A percentile compares a stretch with the other conserved stretches of the same genome.
These are phyloP conservation scores for Microcyclospora tardicrescens DNA, from an alignment of 2,329 filamentous ascomycete genomes.

Conservation along the genomic window DNA sequence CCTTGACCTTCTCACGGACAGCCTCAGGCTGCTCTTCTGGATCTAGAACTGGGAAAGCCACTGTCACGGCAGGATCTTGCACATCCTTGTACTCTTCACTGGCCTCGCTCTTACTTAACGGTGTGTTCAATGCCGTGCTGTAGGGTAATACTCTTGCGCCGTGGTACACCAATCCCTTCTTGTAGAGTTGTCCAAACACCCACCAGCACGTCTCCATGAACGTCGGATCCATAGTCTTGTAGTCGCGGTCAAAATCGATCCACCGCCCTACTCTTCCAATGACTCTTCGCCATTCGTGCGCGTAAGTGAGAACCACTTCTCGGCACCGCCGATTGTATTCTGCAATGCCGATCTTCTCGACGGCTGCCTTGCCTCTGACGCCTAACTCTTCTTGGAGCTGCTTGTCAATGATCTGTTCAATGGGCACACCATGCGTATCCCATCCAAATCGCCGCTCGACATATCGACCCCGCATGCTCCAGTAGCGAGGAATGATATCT, in stretches of 20 bases:
- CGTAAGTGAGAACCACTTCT: constrained; percentile 85
- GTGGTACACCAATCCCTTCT: constrained; percentile 80
- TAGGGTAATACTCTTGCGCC: constrained; percentile 92
- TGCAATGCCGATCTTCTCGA: constrained; percentile 71
- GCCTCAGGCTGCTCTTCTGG: constrained; percentile 18
- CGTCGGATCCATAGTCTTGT: constrained; percentile 91
- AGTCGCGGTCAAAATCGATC: constrained; percentile 97
- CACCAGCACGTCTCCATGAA: constrained; percentile 98
- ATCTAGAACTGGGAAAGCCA: constrained; percentile 65
- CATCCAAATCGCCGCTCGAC: constrained; percentile 88
- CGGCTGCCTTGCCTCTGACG: constrained; percentile 76
- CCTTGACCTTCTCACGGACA: constrained; percentile 16
- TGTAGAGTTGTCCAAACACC: constrained; percentile 87
- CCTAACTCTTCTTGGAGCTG: constrained; percentile 50
- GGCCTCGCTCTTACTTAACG: constrained; percentile 85
- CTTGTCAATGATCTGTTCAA: constrained; percentile 97
- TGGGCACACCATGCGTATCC: constrained; percentile 89
- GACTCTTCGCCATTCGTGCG: constrained; percentile 73
- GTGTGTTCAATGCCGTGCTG: constrained; percentile 78
- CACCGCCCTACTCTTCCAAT: constrained; percentile 83
- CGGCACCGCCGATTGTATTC: constrained; percentile 88
- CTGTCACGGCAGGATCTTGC: constrained; percentile 78
- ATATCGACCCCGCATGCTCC: constrained; percentile 92
- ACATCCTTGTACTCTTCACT: constrained; percentile 92
- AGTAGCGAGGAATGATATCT: constrained; percentile 91